phyloP scores from a whole-genome alignment of 345 rosid genomes.

The Passiflora organensis region DNA sequence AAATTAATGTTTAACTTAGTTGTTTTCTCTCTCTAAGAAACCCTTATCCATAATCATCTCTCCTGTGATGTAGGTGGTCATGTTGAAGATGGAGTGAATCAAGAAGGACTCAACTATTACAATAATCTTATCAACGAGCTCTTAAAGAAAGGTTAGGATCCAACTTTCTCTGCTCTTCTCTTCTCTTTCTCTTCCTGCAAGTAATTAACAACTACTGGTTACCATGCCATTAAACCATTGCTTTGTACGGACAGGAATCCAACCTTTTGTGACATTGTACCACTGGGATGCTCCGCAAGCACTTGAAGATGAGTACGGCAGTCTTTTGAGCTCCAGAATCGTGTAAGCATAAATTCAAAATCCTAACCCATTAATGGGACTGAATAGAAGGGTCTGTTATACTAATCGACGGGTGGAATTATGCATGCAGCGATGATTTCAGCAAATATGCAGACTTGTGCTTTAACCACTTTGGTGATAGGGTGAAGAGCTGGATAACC shows the following conservation, averaged over 20 bases:
- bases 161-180: not conserved
- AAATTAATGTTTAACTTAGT: too few species aligned
- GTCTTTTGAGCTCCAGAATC: conserved; percentile 11
- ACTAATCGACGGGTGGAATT: not conserved
- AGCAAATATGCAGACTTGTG: conserved; percentile 15
- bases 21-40: too few species aligned
- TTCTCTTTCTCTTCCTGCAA: not conserved
- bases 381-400: not conserved
- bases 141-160: conserved; percentile 11
- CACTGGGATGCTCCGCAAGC: conserved; percentile 23
- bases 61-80: conserved; percentile 9
- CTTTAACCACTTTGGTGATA: conserved; percentile 21
- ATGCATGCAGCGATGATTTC: conserved; percentile 8
- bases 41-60: too few species aligned
- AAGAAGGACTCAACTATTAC: conserved; percentile 17
- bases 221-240: too few species aligned
- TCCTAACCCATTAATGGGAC: too few species aligned
- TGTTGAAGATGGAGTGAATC: conserved; percentile 14
- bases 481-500: conserved; percentile 23
- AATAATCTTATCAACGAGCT: conserved; percentile 18
- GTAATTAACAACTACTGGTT: not conserved
- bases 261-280: conserved; percentile 17
- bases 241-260: conserved; percentile 3
- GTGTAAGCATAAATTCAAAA: conserved; percentile 1
- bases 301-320: conserved; percentile 17